phyloP scores from a whole-genome alignment of 331 rosid genomes.

The Ulmus americana region DNA sequence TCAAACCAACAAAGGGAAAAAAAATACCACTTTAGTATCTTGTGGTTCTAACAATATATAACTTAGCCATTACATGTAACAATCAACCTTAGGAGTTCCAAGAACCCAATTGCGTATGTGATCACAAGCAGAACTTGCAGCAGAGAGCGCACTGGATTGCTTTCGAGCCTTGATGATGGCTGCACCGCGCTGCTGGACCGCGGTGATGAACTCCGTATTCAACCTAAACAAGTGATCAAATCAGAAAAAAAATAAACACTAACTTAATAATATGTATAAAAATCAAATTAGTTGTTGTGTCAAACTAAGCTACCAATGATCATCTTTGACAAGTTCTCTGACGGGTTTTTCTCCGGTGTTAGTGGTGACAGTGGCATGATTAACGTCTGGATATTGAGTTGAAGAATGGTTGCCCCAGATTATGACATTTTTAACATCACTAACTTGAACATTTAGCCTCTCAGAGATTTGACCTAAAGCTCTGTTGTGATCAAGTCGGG shows the following conservation, averaged over 20 bases:
- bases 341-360: conserved; percentile 38
- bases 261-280: not conserved
- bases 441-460: conserved; percentile 54
- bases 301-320: conserved; percentile 44
- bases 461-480: conserved; percentile 83
- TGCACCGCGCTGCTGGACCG: conserved; percentile 80
- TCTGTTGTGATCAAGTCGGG: conserved; percentile 84
- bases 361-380: conserved; percentile 57
- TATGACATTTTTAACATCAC: conserved; percentile 72
- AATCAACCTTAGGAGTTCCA: conserved; percentile 75
- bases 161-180: conserved; percentile 82
- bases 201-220: conserved; percentile 61
- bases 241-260: not conserved
- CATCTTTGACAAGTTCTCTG: conserved; percentile 45
- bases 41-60: not conserved
- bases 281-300: conserved; percentile 4
- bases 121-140: conserved; percentile 96
- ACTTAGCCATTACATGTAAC: not conserved
- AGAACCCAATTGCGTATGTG: conserved; percentile 86
- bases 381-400: conserved; percentile 86
- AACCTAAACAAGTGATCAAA: conserved; percentile 38
- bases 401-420: conserved; percentile 98
- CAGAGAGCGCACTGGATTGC: conserved; percentile 74
- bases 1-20: not conserved
- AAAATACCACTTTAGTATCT: not conserved